These are phyloP conservation scores for Xylariaceae sp. DNA, from an alignment of 2,329 filamentous ascomycete genomes.

Conservation along the genomic window DNA sequence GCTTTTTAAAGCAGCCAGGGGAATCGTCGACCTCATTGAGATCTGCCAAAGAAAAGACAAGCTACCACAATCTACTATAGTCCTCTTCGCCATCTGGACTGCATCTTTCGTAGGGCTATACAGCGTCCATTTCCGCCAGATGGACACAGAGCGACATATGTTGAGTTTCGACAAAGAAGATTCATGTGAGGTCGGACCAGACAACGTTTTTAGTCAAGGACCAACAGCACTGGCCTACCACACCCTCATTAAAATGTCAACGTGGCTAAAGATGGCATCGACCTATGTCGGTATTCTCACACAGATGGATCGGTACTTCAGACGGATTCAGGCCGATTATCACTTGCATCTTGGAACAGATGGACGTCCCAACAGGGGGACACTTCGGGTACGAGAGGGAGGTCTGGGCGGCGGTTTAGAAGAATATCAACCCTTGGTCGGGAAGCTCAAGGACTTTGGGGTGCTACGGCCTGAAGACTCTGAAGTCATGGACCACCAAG, in stretches of 20 bases:
- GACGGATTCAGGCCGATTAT: constrained; percentile 48
- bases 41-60: constrained; percentile 57
- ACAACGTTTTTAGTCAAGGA: constrained; percentile 34
- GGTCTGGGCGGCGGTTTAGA: constrained; percentile 49
- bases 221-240: constrained; percentile 46
- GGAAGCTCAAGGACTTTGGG: constrained; percentile 42
- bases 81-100: constrained; percentile 64
- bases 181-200: constrained; percentile 16
- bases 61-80: constrained; percentile 63
- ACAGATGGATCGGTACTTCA: constrained; percentile 52
- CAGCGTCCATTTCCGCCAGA: constrained; percentile 62
- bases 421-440: constrained; percentile 45
- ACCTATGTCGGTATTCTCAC: constrained; percentile 52
- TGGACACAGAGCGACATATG: constrained; percentile 59
- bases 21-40: constrained; percentile 61
- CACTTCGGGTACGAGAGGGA: constrained; percentile 39
- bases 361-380: constrained; percentile 25
- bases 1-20: constrained; percentile 59
- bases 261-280: constrained; percentile 52
- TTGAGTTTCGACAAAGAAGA: constrained; percentile 35
- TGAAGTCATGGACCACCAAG: constrained; percentile 25
- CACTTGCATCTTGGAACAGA: constrained; percentile 29
- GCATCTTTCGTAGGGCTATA: constrained; percentile 65
- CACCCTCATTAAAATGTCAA: constrained; percentile 49
- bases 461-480: constrained; percentile 35